Evolutionary conservation across 306 rosid genomes (phyloP), one percentile per base, ranked within the genome.

Genomic region (Notholithocarpus densiflorus): DNA sequence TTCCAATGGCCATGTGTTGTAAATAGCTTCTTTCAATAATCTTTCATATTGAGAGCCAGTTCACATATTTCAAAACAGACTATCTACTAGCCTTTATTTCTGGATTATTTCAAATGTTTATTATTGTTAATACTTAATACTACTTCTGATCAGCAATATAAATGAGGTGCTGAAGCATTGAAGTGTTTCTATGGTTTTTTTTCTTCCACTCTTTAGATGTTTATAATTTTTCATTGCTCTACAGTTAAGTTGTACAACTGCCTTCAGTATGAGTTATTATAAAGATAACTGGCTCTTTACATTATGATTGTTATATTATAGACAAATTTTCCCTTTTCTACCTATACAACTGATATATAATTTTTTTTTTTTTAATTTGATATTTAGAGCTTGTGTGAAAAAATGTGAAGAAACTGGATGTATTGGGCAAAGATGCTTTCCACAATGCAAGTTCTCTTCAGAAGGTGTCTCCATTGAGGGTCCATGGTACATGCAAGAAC

Each of bases 391-490:
- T 26, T 93, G 97, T 79, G 82, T 91, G 21, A 83, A 70, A 71
- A 79, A 88, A 71, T 93, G 97, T 87, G 87, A 80, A 74, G 86
- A 85, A 87, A 88, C 74, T 57, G 97, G 94, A 75, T 92, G 96
- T 71, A 81, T 84, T 68, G 86, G 73, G 8, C 76, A 82, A 68
- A 86, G 66, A 85, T 89, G 95, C 85, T 90, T 92, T 81, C 85
- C 91, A 13, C 81, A 83, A 18, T 90, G 96, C 86, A 87, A 88
- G 76, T 80, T 79, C 71, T 86, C 89, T 81, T 61, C 75, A 0
- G 79, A 78, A 66, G 89, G 87, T 29, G 80, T 56, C 65, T 71
- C 79, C 8, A 1, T 20, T 45, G 77, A 80, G 51, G 77, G 80
- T 77, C 87, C 91, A 21, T 85, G 89, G 92, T 78, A 81, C 82